Evolutionary conservation across 2,329 filamentous ascomycete genomes (phyloP).

Genomic region (Aureobasidium sp.): DNA sequence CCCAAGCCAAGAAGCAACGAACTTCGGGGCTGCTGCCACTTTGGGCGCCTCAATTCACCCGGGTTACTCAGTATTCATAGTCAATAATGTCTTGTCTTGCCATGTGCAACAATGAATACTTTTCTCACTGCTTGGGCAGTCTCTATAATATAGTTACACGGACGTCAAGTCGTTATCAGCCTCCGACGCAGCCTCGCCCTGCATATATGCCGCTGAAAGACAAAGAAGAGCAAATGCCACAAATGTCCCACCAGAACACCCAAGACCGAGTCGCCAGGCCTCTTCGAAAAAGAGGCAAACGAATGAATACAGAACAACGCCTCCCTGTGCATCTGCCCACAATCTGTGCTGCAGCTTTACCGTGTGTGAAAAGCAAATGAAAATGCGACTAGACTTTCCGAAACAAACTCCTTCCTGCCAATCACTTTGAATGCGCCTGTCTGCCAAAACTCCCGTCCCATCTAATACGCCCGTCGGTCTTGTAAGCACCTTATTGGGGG

Average conservation of each 20-base stretch:
- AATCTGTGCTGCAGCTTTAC: background rate
- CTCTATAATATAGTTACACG: conserved; percentile 13
- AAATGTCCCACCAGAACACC: background rate
- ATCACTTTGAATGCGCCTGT: background rate
- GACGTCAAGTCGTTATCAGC: conserved; percentile 11
- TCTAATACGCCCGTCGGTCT: background rate
- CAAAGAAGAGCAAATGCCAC: background rate
- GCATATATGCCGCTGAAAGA: conserved; percentile 1
- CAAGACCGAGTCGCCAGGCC: background rate
- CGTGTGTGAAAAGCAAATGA: background rate
- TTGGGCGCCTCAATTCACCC: background rate
- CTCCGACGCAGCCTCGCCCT: conserved; percentile 4
- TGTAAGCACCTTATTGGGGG: conserved; percentile 19
- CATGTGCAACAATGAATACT: conserved; percentile 2
- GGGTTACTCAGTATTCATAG: too few species aligned
- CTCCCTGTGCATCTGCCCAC: background rate
- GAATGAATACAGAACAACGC: conserved; percentile 5
- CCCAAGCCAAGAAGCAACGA: background rate
- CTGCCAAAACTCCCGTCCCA: background rate
- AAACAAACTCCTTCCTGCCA: background rate
- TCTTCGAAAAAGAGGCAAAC: background rate
- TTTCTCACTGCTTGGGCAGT: background rate
- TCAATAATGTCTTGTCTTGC: background rate
- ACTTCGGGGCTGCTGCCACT: background rate
- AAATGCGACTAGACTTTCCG: background rate